Evolutionary conservation across 2,329 filamentous ascomycete species (phyloP).

Genomic region (Sclerotinia borealis): DNA sequence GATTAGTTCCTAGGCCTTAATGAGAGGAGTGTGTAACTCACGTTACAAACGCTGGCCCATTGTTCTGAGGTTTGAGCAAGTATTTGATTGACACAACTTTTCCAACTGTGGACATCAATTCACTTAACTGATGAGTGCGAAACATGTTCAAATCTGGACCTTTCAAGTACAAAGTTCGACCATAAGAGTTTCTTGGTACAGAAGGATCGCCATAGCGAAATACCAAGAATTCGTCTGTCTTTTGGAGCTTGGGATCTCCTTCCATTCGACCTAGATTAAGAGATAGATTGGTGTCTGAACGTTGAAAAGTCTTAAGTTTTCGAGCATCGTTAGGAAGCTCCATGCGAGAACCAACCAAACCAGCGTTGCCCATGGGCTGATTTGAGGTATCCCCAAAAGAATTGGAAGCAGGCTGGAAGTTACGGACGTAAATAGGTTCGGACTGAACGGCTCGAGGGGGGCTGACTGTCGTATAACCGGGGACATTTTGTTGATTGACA

Average conservation of each 20-base stretch:
- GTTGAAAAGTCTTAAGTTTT: neutral
- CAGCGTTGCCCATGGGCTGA: neutral
- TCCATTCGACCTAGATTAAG: neutral
- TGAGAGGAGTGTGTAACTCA: conserved; percentile 13
- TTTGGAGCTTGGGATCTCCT: neutral
- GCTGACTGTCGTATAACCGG: neutral
- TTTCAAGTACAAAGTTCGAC: conserved; percentile 18
- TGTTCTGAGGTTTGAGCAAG: neutral
- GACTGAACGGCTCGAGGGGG: neutral
- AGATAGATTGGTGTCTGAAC: neutral
- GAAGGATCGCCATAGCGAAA: neutral
- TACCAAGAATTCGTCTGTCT: neutral
- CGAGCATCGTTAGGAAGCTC: conserved; percentile 8
- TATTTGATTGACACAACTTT: conserved; percentile 23
- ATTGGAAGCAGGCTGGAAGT: neutral
- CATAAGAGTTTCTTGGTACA: neutral
- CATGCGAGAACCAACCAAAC: neutral
- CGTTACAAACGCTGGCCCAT: conserved; percentile 20
- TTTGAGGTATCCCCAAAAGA: neutral
- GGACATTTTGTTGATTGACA: neutral
- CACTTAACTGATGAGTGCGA: conserved; percentile 17
- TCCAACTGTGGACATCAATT: conserved; percentile 21
- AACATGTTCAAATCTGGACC: conserved; percentile 14
- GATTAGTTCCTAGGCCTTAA: neutral
- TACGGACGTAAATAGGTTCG: conserved; percentile 14